Conservation (phyloP, 192 early-diverging fungal genomes). For the Coemansia sp. region DNA sequence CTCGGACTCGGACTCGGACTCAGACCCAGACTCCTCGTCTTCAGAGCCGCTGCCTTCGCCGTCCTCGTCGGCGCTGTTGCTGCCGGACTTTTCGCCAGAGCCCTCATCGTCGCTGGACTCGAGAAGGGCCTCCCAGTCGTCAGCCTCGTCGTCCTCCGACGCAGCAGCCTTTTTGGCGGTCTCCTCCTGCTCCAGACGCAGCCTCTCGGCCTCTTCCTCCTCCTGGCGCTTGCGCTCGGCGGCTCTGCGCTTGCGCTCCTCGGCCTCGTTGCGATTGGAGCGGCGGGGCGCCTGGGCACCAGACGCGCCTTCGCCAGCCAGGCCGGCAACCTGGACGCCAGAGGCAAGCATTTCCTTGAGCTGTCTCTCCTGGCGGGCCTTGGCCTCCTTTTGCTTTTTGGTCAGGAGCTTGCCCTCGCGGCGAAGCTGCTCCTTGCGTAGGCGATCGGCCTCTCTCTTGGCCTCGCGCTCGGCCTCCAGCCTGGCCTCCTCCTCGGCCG, state of each 20-base stretch:
- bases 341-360: slow-evolving; percentile 73
- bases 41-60: slow-evolving; percentile 31
- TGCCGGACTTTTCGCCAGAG: slow-evolving; percentile 53
- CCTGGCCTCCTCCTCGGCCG: slow-evolving; percentile 66
- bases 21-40: slow-evolving; percentile 39
- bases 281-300: slow-evolving; percentile 6
- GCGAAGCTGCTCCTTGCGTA: slow-evolving; percentile 84
- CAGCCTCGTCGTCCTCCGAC: slow-evolving; percentile 25
- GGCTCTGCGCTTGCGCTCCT: slow-evolving; percentile 44
- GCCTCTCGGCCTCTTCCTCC: slow-evolving; percentile 62
- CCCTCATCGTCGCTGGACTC: slow-evolving; percentile 49
- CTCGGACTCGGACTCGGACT: slow-evolving; percentile 41
- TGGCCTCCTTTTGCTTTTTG: slow-evolving; percentile 86
- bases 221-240: slow-evolving; percentile 38
- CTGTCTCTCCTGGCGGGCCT: slow-evolving; percentile 63
- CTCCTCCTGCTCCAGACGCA: slow-evolving; percentile 36
- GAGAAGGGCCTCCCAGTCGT: slow-evolving; percentile 42
- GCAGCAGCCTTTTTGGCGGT: slow-evolving; percentile 58
- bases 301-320: slow-evolving; percentile 18
- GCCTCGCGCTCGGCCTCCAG: slow-evolving; percentile 70
- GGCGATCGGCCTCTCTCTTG: slow-evolving; percentile 68
- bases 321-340: slow-evolving; percentile 68
- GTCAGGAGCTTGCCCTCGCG: slow-evolving; percentile 92
- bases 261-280: slow-evolving; percentile 22
- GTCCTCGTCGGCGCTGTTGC: slow-evolving; percentile 18